A percentile compares a stretch with the other conserved stretches of the same genome.
phyloP scores from a whole-genome alignment of 192 early-diverging fungal genomes.

The Backusella liffmaniae region DNA sequence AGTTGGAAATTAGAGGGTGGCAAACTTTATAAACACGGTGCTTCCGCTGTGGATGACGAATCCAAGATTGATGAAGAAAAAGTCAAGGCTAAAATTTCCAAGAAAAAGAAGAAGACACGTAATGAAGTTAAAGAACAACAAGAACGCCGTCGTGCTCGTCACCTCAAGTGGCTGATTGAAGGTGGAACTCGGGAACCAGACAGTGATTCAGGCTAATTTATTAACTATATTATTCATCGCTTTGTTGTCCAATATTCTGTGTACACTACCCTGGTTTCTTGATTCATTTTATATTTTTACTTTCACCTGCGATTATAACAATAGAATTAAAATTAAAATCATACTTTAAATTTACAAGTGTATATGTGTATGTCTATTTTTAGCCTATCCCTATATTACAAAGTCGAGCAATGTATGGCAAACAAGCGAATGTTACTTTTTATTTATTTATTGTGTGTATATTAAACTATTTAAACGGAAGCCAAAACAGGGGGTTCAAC shows the following conservation, averaged over 20 bases:
- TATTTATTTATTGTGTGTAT: slow-evolving; percentile 32
- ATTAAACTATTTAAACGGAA: slow-evolving; percentile 14
- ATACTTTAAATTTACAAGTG: background rate
- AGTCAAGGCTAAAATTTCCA: slow-evolving; percentile 47
- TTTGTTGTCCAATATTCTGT: background rate
- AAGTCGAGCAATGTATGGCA: background rate
- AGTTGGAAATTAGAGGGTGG: slow-evolving; percentile 67
- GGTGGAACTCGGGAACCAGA: slow-evolving; percentile 29
- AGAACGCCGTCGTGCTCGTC: slow-evolving; percentile 45
- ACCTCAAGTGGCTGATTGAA: slow-evolving; percentile 49
- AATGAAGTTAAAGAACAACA: slow-evolving; percentile 50
- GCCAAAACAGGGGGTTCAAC: slow-evolving; percentile 76
- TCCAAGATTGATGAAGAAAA: slow-evolving; percentile 44
- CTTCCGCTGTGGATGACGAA: slow-evolving; percentile 43
- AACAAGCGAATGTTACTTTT: background rate
- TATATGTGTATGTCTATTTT: too few species aligned
- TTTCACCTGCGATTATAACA: background rate
- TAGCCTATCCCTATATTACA: background rate
- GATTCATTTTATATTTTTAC: background rate
- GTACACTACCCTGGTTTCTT: background rate
- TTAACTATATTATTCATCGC: background rate
- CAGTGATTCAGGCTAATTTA: slow-evolving; percentile 29
- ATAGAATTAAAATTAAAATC: background rate
- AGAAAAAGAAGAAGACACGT: slow-evolving; percentile 56
- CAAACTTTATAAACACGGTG: slow-evolving; percentile 41